These are phyloP conservation scores for Bacidia gigantensis DNA, from an alignment of 495 filamentous ascomycete genomes.

Conservation along the genomic window DNA sequence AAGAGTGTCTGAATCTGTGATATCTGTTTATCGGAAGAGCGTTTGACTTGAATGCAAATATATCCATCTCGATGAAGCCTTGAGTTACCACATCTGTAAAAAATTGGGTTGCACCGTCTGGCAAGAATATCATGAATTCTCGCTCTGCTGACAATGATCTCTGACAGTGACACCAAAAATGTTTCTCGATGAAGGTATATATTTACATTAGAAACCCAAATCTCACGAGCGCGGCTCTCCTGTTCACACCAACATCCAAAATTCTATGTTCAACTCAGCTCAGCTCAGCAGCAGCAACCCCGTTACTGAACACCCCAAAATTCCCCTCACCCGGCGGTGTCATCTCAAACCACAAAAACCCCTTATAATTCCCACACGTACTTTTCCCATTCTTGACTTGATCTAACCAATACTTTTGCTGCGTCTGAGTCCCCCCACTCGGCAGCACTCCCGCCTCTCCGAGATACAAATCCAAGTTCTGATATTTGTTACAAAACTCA, in stretches of 20 bases:
- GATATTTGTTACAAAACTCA: slow-evolving; percentile 1
- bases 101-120: too few relatives aligned
- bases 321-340: neutral
- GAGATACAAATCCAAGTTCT: neutral
- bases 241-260: neutral
- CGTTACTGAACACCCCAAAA: neutral
- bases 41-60: neutral
- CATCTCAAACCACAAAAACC: slow-evolving; percentile 11
- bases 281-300: neutral
- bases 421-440: neutral
- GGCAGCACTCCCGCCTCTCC: slow-evolving; percentile 6
- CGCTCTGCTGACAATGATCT: too few relatives aligned
- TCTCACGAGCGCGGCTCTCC: neutral
- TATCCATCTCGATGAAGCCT: neutral
- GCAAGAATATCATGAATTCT: too few relatives aligned
- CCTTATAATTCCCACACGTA: slow-evolving; percentile 5
- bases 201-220: neutral
- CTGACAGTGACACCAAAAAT: too few relatives aligned
- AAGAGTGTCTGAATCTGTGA: neutral
- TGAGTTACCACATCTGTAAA: neutral
- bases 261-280: neutral
- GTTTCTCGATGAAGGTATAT: too few relatives aligned
- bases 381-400: slow-evolving; percentile 2
- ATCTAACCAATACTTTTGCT: slow-evolving; percentile 8
- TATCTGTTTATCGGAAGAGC: neutral